Evolutionary conservation across 2,329 filamentous ascomycete genomes (phyloP), one percentile per base, ranked within the genome.

Genomic region (Botryotinia narcissicola): DNA sequence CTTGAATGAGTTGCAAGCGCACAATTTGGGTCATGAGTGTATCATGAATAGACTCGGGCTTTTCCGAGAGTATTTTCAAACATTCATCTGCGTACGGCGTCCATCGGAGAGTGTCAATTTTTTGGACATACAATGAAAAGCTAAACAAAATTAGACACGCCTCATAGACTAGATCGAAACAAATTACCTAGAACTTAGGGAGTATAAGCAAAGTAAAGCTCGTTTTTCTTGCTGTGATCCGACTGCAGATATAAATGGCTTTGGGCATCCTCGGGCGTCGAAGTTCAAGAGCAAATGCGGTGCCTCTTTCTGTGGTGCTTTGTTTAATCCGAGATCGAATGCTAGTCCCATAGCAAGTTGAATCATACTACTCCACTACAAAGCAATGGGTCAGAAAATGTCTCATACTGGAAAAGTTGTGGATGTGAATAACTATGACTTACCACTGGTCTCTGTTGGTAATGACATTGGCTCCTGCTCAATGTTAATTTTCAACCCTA

Each of bases 21-120:
- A 83, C 83, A 51, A 83, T 81, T 1, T 80, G 77, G 3, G 84
- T 83, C 4, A 91, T 82, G 2, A 87, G 76, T 42, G 83, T 81
- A 77, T 91, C 89, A 2, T 84, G 83, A 0, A 84, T 81, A 37
- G 82, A 82, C 72, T 89, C 86, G 12, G 83, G 83, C 1, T 83
- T 80, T 25, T 83, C 81, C 7, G 83, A 81, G 0, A 91, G 80
- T 2, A 83, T 75, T 7, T 83, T 80, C 1, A 91, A 81, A 51
- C 85, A 87, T 51, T 90, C 87, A 44, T 90, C 88, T 83, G 91
- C 85, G 70, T 89, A 85, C 1, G 85, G 76, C 0, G 85, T 89
- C 89, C 89, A 92, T 3, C 82, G 83, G 67, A 91, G 81, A 2
- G 84, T 77, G 70, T 90, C 87, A 68, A 84, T 82, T 63, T 84